Evolutionary conservation across 495 filamentous ascomycete species (phyloP), one percentile per base, ranked within the genome.

Genomic region (Penicillium alfredii): DNA sequence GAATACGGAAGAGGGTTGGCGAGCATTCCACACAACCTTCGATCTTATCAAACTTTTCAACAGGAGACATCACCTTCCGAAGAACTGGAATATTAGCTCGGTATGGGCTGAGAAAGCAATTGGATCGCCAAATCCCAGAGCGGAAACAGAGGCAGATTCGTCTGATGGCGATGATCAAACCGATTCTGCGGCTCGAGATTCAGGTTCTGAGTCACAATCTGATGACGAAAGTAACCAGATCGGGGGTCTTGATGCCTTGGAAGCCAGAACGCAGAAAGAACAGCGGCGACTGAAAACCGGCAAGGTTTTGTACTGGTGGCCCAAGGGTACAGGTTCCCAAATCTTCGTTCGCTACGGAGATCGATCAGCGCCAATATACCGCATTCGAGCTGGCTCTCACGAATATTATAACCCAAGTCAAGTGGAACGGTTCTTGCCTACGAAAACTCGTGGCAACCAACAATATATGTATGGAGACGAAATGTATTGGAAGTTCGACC

Each of bases 291-390:
- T 34, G 4, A 29, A 14, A 14, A 46, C 30, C 37, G 76, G 76
- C 64, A 71, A 74, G 33, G 67, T 84, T 35, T 66, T 79, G 34
- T 84, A 39, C 22, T 52, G 38, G 42, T 56, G 37, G 53, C 38
- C 45, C 20, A 51, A 41, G 25, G 53, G 42, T 7, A 47, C 33
- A 8, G 40, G 53, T n/a, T 42, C 40, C 19, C 33, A 56, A 26
- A 47, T 44, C 6, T 52, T 56, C 19, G 35, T 56, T 3, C 33
- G 33, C 6, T 52, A 56, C 18, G 34, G 48, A 33, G 36, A 32
- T 11, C 26, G 17, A 12, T 33, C 28, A 1, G 30, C 18, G 2
- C 31, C 36, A 15, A 52, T 56, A 27, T 56, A 40, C 38, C 33
- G 40, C 8, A 47, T 56, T 25, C 30, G 40, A n/a, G 42, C 53